Evolutionary conservation across 345 rosid species (phyloP).

Genomic region (Angophora floribunda): DNA sequence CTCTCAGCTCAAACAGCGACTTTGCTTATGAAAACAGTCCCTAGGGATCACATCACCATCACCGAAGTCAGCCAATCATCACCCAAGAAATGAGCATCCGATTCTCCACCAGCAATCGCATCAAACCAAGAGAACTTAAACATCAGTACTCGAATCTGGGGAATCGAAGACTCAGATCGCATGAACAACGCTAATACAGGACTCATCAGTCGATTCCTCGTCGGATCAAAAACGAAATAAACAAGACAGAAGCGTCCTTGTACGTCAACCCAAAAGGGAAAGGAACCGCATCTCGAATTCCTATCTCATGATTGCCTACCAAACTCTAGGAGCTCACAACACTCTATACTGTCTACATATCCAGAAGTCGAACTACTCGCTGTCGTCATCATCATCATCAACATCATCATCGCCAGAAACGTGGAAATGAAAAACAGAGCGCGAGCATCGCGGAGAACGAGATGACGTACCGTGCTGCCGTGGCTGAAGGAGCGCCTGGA

Average conservation of each 20-base stretch:
- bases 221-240: not conserved
- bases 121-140: not conserved
- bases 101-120: not conserved
- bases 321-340: not conserved
- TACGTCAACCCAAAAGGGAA: not conserved
- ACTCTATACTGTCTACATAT: not conserved
- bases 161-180: not conserved
- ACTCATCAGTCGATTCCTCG: not conserved
- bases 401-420: not conserved
- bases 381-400: not conserved
- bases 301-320: not conserved
- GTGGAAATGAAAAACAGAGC: not conserved
- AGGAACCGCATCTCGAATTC: not conserved
- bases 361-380: not conserved
- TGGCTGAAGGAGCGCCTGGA: slow-evolving; percentile 45
- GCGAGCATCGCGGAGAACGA: not conserved
- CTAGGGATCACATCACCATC: not conserved
- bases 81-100: not conserved
- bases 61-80: not conserved
- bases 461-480: slow-evolving; percentile 49
- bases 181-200: not conserved
- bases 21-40: not conserved
- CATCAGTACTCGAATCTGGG: not conserved
- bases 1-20: not conserved
- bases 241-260: not conserved